Base-by-base conservation (phyloP, 768 basidiomycete genomes). In the Tulasnella sp. region DNA sequence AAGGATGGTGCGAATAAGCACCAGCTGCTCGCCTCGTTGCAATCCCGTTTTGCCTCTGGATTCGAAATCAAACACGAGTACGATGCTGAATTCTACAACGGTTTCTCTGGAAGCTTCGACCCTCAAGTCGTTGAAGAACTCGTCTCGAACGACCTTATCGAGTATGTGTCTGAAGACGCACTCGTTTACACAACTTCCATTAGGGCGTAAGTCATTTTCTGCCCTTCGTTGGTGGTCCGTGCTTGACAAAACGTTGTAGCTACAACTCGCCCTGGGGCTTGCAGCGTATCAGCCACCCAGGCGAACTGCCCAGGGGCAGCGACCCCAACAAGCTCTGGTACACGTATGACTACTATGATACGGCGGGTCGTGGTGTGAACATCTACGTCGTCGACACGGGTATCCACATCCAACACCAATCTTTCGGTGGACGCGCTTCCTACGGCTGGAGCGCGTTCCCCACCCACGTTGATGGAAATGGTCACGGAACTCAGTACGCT, bases 311-410 rank as follows among this genome's bases (percentile, higher is more conserved):
- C 12, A 12, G 9, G 19, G 23, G 31, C 36, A 21, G 53, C 6
- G 42, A 40, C 9, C 23, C 53, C 17, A 31, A 27, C 19, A 3
- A 19, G 5, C 32, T 25, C 49, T 9, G 11, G 3, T 31, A 25
- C 15, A 32, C 31, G 19, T 53, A 59, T 21, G 37, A 29, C 19
- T 45, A 42, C 25, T n/a, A 21, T n/a, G 40, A 25, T 4, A 12
- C 66, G 29, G 71, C 66, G 7, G 71, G 71, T 19, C 39, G 54
- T 23, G 71, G 69, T n/a, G 72, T 71, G 27, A 71, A 72, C 60
- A 67, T 76, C 59, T 75, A 74, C 59, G 61, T 75, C 50, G 64
- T 75, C 56, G 75, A 72, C 71, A 62, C 61, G 12, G 67, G 67
- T 17, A 65, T 67, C 37, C 63, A 54, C 60, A 63, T 52, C 14